Evolutionary conservation across 768 basidiomycete genomes (phyloP), one percentile per base, ranked within the genome.

Genomic region (Dentipellis sp.): DNA sequence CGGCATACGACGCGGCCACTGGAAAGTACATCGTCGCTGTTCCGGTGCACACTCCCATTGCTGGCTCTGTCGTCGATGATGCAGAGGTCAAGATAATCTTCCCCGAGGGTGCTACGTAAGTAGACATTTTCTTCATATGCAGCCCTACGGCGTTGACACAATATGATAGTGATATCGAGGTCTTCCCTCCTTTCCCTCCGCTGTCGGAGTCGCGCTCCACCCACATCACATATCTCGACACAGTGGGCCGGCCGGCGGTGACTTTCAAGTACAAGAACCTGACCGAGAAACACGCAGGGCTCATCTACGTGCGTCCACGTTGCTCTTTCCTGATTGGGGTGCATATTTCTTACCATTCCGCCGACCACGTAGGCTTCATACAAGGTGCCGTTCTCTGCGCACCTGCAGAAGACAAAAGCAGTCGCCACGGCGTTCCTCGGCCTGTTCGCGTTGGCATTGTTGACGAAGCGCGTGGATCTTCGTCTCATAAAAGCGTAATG

Each of bases 51-150:
- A 94, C 88, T 0, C 73, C 80, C 10, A 75, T 95, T 59, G 81
- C 86, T 36, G 91, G 86, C 17, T 77, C 93, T 4, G 85, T 91
- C 45, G 82, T 95, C 29, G 78, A 94, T 62, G 76, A 91, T 16
- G 91, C 84, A 1, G 83, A 88, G 65, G 65, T 97, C 53, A 82
- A 75, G 59, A 78, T 97, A 59, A 79, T 94, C 59, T 69, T 99
- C 22, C 95, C 95, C 1, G 97, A 99, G 68, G 94, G 93, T n/a
- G 94, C 94, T 35, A 88, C 77, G 94, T 97, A 66, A 77, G 93
- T 77, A 34, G 19, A 38, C 39, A 0, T 3, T 53, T 12, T 17
- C 16, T 21, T 21, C 29, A 29, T 29, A 3, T 6, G 3, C 48
- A 40, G 48, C 21, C 49, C 63, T 62, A 50, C 62, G 52, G 4